Evolutionary conservation across 192 early-diverging fungal species (phyloP).

Genomic region (Coemansia sp.): DNA sequence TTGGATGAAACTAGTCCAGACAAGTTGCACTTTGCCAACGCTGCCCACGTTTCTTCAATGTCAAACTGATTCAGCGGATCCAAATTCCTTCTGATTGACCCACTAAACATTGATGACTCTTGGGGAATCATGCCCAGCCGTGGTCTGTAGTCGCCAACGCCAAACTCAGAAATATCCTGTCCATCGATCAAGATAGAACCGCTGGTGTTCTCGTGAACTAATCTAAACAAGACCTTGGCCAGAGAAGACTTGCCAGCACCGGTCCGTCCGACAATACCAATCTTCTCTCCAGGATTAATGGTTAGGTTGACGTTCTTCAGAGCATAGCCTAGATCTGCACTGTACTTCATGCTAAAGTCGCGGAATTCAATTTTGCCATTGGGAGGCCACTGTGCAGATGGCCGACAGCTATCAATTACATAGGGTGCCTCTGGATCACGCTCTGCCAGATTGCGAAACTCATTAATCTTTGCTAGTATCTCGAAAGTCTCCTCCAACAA

Average conservation of each 20-base stretch:
- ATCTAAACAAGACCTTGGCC: slow-evolving; percentile 61
- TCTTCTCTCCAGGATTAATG: slow-evolving; percentile 61
- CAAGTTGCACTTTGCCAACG: slow-evolving; percentile 25
- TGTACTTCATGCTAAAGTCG: slow-evolving; percentile 31
- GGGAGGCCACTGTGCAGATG: slow-evolving; percentile 23
- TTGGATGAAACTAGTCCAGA: neutral
- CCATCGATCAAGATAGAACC: slow-evolving; percentile 76
- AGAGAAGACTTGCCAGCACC: slow-evolving; percentile 70
- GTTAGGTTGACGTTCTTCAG: slow-evolving; percentile 52
- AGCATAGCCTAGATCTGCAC: slow-evolving; percentile 17
- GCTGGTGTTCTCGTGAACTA: slow-evolving; percentile 60
- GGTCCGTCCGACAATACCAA: slow-evolving; percentile 61
- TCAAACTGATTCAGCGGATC: slow-evolving; percentile 60
- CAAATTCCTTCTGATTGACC: slow-evolving; percentile 66
- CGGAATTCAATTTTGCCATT: slow-evolving; percentile 33
- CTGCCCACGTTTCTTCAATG: slow-evolving; percentile 20
- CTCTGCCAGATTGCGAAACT: slow-evolving; percentile 1
- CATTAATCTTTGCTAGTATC: neutral
- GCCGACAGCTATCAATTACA: slow-evolving; percentile 2
- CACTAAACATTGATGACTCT: slow-evolving; percentile 67
- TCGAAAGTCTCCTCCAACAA: neutral
- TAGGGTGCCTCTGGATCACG: slow-evolving; percentile 19
- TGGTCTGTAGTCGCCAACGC: slow-evolving; percentile 64
- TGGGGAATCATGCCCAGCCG: slow-evolving; percentile 59
- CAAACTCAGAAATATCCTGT: slow-evolving; percentile 72